Base-by-base conservation (phyloP, 1,284 basidiomycete genomes). In the Malassezia equina region DNA sequence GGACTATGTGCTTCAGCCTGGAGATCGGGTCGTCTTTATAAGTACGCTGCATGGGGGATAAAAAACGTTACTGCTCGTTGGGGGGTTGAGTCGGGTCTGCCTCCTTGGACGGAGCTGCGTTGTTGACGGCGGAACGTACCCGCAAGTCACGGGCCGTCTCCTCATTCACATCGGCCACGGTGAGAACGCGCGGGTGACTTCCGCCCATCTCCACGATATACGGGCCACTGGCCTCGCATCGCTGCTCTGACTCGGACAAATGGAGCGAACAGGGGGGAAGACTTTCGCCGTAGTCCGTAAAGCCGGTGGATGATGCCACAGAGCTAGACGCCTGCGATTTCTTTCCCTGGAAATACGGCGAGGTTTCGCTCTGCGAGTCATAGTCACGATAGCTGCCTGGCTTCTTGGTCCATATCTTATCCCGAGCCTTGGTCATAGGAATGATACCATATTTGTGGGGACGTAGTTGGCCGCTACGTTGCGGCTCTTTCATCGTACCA, bases 11-110 rank as follows among this genome's bases (percentile, higher is more conserved):
- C 75, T 96, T 54, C 80, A 86, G 73, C 79, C 85, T 33, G 80
- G 82, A 2, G 93, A 98, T 74, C 86, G 93, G 76, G 81, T 96
- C 48, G 88, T 94, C 6, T 93, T 98, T 75, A 96, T 96, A 63
- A 93, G 89, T 31, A 96, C 91, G 0, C 76, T 96, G 42, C 93
- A 96, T 67, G 91, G 91, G 0, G 91, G 91, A 50, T 87, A 73
- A 28, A 28, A n/a, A 31, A 17, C 21, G 29, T 13, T 27, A 25
- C 21, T 15, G 17, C 12, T 42, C 24, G 7, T 42, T 29, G n/a
- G 17, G 28, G 17, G 28, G 3, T 17, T 45, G 3, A 8, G 17
- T 5, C 8, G 31, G 21, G 17, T 17, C 21, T 21, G 17, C 6
- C 15, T 50, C 36, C 32, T 39, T 15, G 4, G 28, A 15, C 7